A percentile compares a stretch with the other conserved stretches of the same genome.
phyloP scores from a whole-genome alignment of 257 asterid species.

The Solanum chaucha region DNA sequence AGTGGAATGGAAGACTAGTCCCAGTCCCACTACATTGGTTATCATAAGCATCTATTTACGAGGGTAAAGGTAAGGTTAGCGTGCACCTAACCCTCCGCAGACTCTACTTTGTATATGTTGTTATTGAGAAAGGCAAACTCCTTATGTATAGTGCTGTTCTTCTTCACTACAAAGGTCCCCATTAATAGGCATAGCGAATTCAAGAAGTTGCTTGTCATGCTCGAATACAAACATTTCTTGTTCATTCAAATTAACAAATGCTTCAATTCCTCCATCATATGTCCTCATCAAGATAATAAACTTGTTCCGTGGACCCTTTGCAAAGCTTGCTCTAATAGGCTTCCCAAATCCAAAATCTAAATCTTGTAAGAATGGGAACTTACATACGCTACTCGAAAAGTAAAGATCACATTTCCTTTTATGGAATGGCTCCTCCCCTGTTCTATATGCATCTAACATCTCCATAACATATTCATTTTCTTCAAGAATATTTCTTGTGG shows the following conservation, averaged over 20 bases:
- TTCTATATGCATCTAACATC: background rate
- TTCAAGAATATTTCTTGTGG: background rate
- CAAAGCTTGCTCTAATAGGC: background rate
- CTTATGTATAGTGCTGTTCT: background rate
- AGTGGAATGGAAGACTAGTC: background rate
- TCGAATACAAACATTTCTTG: background rate
- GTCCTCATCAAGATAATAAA: background rate
- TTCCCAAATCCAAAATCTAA: constrained; percentile 5
- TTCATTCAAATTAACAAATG: background rate
- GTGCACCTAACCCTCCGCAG: background rate
- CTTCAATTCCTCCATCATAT: background rate
- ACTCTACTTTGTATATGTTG: background rate
- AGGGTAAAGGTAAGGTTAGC: background rate
- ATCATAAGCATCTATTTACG: too few species aligned
- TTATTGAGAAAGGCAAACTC: background rate
- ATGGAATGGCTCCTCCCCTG: background rate
- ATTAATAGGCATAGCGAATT: background rate
- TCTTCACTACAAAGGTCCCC: background rate
- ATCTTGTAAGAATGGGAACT: background rate
- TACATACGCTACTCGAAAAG: background rate
- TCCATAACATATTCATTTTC: background rate
- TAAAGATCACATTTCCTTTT: background rate
- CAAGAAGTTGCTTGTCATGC: background rate
- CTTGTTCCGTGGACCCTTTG: background rate
- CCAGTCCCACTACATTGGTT: background rate